These are phyloP conservation scores for Raddia guianensis DNA, from an alignment of 176 grass and related monocot species.

Conservation along the genomic window DNA sequence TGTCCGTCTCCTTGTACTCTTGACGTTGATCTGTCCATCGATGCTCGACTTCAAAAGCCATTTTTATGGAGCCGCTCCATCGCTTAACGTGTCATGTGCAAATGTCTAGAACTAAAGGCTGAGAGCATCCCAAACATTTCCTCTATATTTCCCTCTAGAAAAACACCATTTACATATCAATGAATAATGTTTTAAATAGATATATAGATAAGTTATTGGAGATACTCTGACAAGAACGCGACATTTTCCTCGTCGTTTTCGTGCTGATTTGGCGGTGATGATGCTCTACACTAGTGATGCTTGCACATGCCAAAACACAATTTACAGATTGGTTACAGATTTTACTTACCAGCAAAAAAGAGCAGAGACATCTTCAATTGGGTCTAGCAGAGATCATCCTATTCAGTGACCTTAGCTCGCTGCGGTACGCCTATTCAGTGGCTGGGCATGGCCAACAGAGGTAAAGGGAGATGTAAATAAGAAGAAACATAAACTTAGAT, in stretches of 20 bases:
- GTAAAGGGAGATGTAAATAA: too few relatives aligned
- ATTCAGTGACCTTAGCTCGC: neutral
- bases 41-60: neutral
- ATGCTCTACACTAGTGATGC: neutral
- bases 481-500: too few relatives aligned
- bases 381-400: neutral
- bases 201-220: too few relatives aligned
- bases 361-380: too few relatives aligned
- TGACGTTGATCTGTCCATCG: neutral
- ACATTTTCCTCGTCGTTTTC: neutral
- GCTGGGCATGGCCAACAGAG: too few relatives aligned
- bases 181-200: too few relatives aligned
- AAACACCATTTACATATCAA: too few relatives aligned
- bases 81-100: too few relatives aligned
- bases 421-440: neutral
- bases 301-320: neutral
- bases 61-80: neutral
- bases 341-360: neutral
- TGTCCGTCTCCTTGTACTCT: neutral
- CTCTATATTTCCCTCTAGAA: too few relatives aligned
- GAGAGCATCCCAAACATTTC: too few relatives aligned
- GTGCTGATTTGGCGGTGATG: neutral
- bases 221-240: neutral
- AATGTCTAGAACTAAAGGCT: too few relatives aligned
- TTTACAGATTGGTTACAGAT: neutral